phyloP scores from a whole-genome alignment of 192 early-diverging fungal species.

The Podila minutissima region DNA sequence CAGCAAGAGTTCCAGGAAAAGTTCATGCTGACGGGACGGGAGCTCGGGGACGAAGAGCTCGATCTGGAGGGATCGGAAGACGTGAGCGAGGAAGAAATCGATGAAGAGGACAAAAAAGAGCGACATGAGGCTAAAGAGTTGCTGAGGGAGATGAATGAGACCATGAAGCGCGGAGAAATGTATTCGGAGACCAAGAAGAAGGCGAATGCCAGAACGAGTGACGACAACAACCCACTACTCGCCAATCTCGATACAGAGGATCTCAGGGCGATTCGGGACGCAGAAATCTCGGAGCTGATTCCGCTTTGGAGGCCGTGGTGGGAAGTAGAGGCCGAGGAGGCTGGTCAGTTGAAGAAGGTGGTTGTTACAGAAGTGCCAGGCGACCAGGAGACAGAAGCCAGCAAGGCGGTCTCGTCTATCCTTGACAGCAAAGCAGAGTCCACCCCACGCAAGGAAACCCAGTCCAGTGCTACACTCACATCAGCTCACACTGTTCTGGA shows the following conservation, averaged over 20 bases:
- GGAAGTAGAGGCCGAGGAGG: slow-evolving; percentile 40
- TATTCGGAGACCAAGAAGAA: neutral
- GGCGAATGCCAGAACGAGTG: neutral
- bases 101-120: slow-evolving; percentile 13
- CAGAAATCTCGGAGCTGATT: slow-evolving; percentile 42
- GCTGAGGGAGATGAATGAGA: slow-evolving; percentile 39
- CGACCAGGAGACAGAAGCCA: neutral
- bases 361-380: slow-evolving; percentile 11
- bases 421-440: neutral
- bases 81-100: neutral
- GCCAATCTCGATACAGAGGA: slow-evolving; percentile 38
- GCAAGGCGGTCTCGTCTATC: neutral
- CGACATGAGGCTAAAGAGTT: slow-evolving; percentile 23
- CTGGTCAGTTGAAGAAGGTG: slow-evolving; percentile 30
- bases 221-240: slow-evolving; percentile 6
- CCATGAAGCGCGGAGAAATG: slow-evolving; percentile 11
- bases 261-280: slow-evolving; percentile 34
- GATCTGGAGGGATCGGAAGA: neutral
- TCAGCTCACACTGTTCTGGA: slow-evolving; percentile 9
- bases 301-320: slow-evolving; percentile 43
- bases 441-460: neutral
- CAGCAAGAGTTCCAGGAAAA: slow-evolving; percentile 58
- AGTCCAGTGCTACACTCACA: neutral
- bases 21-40: slow-evolving; percentile 24
- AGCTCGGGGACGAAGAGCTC: neutral